Evolutionary conservation across 345 rosid species (phyloP).

Genomic region (Geranium brycei): DNA sequence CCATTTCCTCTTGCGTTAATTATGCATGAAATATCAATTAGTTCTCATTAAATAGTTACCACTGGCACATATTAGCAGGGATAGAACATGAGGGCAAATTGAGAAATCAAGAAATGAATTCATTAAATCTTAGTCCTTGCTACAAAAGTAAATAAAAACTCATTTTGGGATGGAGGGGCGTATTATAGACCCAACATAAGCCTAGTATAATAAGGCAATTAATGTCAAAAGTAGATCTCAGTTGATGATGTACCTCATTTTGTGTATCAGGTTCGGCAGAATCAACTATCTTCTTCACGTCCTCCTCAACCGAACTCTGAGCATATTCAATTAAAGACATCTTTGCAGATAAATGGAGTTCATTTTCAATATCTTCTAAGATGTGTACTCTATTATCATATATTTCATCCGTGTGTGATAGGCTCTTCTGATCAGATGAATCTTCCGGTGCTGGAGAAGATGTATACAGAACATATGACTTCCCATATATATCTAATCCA

Average conservation of each 20-base stretch:
- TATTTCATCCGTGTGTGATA: conserved; percentile 8
- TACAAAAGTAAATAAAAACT: too few species aligned
- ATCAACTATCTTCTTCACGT: conserved; percentile 22
- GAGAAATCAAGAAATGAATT: too few species aligned
- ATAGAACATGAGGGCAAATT: too few species aligned
- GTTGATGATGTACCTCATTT: conserved; percentile 26
- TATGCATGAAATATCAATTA: too few species aligned
- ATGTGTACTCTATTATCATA: conserved; percentile 24
- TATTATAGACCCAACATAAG: neutral
- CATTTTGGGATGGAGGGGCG: too few species aligned
- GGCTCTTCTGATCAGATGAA: conserved; percentile 15
- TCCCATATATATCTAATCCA: conserved; percentile 13
- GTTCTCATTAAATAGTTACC: too few species aligned
- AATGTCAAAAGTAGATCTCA: neutral
- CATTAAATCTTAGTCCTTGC: too few species aligned
- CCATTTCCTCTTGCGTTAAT: too few species aligned
- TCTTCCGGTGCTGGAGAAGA: conserved; percentile 12
- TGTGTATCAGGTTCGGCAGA: conserved; percentile 18
- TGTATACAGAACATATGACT: conserved; percentile 10
- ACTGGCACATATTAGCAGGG: too few species aligned
- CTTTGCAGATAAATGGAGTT: conserved; percentile 48
- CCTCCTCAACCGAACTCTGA: conserved; percentile 40
- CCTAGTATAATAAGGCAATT: neutral
- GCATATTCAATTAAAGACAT: conserved; percentile 31
- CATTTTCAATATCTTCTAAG: conserved; percentile 39